Base-by-base conservation (phyloP, 495 filamentous ascomycete species). In the Talaromyces borbonicus region DNA sequence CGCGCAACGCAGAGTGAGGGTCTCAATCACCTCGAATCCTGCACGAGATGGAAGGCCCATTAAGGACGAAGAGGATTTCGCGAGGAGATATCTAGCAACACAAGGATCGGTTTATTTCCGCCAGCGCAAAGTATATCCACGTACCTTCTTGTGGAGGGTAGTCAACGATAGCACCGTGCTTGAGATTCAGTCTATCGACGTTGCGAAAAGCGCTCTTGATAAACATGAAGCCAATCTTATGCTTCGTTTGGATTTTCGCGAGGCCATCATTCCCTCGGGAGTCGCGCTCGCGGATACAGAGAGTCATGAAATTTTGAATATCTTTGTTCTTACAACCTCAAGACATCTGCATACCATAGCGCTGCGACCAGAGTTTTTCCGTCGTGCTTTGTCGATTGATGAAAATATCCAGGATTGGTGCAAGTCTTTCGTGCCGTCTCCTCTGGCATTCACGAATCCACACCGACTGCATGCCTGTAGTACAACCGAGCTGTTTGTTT, bases 81-180 rank as follows among this genome's bases (percentile, higher is more conserved):
- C 81, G 33, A 65, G 73, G 51, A 73, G 71, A 23, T 75, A 84
- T 56, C 71, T 95, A 40, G 87, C 93, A 16, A 84, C 73, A 2
- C 78, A 88, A 23, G 85, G 84, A 16, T 84, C 86, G 1, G 75
- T 97, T 31, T 93, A 87, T 72, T 87, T 94, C 63, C 77, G 90
- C 44, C 78, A 77, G 55, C 72, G 80, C 52, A 77, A 79, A 47
- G 65, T 69, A 44, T 85, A 83, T 47, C 93, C 92, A 37, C 78
- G 85, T 52, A 83, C 75, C 56, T 89, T 97, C 53, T 72, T 95
- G 18, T 98, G 93, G 90, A 73, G 92, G 44, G 73, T 98, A 15
- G 65, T 96, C 49, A 82, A 93, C 56, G 80, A 83, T 54, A 79
- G 80, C 55, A 85, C 77, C 53, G 72, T 89, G 36, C 71, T 98